Base-by-base conservation (phyloP, 2,329 filamentous ascomycete genomes). In the Achaetomium macrosporum region DNA sequence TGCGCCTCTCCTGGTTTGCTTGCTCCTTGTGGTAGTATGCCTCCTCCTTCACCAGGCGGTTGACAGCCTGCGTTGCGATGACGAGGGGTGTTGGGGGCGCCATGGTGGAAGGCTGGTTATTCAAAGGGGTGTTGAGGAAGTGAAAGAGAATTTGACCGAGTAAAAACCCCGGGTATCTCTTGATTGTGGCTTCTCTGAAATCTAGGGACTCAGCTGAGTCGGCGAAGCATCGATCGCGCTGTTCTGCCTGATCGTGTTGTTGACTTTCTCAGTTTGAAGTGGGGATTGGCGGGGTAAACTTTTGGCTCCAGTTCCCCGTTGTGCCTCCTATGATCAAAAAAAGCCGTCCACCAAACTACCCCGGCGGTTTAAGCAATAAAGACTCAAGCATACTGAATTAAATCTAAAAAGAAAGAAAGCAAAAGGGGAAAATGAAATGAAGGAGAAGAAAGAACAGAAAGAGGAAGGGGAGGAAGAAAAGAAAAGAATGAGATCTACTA, bases 41-140 rank as follows among this genome's bases (percentile, higher is more conserved):
- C 70, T 96, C 89, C 71, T 99, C 93, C 71, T 95, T 96, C 60
- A 96, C 82, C 44, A 97, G 81, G 54, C 93, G 89, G 63, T 81
- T 77, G 61, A 97, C 82, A 17, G 89, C 83, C 57, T 85, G 82
- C 20, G 88, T 93, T 42, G 87, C 84, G 66, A 96, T 93, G 63
- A 82, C 71, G 68, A 96, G 82, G 61, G 84, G 79, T 1, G 85
- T 84, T 42, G 88, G 87, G 31, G 89, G 78, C 3, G 88, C 79
- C 90, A 96, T 96, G 46, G 47, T 55, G 20, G n/a, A 10, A n/a
- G 11, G 25, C 7, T 25, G 25, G n/a, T 12, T 29, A 35, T 31
- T 35, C 39, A 36, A 25, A 35, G n/a, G 2, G 8, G 33, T 7
- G 5, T 44, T 10, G 25, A 35, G 25, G 25, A 12, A 12, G 4